These are phyloP conservation scores for Kokia cookei DNA, from an alignment of 441 rosid species.

Conservation along the genomic window DNA sequence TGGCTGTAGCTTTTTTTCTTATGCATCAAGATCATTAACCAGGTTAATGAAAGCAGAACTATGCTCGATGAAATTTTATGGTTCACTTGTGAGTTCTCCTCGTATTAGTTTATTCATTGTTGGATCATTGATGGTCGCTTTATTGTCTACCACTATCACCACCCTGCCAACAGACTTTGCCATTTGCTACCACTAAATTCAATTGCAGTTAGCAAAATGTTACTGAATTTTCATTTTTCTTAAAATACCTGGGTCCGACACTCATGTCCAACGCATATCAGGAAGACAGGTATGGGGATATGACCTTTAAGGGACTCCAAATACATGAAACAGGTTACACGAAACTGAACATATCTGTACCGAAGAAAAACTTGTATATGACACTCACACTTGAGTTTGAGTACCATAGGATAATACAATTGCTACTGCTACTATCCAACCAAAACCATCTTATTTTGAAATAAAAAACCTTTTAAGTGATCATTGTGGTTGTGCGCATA, in stretches of 20 bases:
- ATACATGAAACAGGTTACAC: not conserved
- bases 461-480: not conserved
- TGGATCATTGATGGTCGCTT: not conserved
- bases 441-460: not conserved
- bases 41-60: not conserved
- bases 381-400: not conserved
- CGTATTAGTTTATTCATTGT: not conserved
- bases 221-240: not conserved
- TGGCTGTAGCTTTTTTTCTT: not conserved
- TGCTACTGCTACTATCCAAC: not conserved
- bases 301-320: not conserved
- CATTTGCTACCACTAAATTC: not conserved
- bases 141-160: not conserved
- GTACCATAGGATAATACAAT: not conserved
- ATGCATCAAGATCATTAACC: not conserved
- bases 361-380: not conserved
- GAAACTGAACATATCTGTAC: not conserved
- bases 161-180: not conserved
- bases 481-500: not conserved
- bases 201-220: not conserved
- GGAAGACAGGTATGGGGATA: not conserved
- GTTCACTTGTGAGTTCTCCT: not conserved
- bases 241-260: not conserved
- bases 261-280: not conserved
- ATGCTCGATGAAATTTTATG: not conserved